phyloP scores from a whole-genome alignment of 148 eudicot genomes.

The Cornus suecica region DNA sequence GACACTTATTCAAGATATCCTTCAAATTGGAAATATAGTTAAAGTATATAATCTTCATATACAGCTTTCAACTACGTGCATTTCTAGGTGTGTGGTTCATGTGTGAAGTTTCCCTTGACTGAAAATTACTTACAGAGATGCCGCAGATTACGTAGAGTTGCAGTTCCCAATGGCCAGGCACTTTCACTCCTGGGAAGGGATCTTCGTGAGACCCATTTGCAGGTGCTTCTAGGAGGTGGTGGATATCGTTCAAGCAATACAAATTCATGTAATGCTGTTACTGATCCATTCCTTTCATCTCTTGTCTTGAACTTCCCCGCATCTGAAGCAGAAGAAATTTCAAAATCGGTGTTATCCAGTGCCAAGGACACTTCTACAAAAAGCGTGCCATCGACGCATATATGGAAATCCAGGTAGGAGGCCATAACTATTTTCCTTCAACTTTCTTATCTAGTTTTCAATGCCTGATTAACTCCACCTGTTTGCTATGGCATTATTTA shows the following conservation, averaged over 20 bases:
- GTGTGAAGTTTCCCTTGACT: constrained; percentile 42
- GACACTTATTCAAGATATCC: constrained; percentile 91
- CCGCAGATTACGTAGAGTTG: constrained; percentile 71
- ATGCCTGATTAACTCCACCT: not conserved
- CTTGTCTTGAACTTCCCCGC: constrained; percentile 62
- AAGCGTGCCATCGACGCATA: constrained; percentile 33
- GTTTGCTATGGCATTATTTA: not conserved
- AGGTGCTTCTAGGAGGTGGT: constrained; percentile 74
- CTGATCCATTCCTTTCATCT: constrained; percentile 77
- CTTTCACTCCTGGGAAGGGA: constrained; percentile 84
- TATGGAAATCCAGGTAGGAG: constrained; percentile 76
- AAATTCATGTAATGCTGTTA: constrained; percentile 29
- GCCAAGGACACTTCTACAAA: constrained; percentile 50
- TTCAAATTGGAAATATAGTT: constrained; percentile 16
- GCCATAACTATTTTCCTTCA: not conserved
- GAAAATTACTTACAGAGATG: constrained; percentile 63
- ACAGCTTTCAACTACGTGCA: not conserved
- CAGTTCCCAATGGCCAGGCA: constrained; percentile 69
- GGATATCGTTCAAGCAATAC: constrained; percentile 53
- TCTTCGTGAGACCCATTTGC: constrained; percentile 90
- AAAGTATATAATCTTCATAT: not conserved
- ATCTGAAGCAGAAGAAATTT: constrained; percentile 66
- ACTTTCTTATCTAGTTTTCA: not conserved
- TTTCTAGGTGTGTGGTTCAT: not conserved
- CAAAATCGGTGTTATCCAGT: constrained; percentile 58